Evolutionary conservation across 306 rosid genomes (phyloP).

Genomic region (Trifolium repens): DNA sequence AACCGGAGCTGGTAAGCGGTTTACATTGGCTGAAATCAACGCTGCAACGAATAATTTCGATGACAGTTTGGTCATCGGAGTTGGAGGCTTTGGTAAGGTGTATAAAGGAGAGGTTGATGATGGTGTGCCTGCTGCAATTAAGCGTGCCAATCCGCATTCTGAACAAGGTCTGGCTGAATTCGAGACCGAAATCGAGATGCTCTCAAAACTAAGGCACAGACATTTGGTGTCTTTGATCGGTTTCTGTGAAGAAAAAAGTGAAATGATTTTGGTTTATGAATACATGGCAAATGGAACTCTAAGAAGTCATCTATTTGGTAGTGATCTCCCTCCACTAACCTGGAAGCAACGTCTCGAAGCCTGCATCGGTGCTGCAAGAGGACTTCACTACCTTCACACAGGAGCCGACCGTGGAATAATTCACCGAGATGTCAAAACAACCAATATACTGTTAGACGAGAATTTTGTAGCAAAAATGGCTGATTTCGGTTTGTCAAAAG

Average conservation of each 20-base stretch:
- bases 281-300: conserved; percentile 95
- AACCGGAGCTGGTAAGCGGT: conserved; percentile 69
- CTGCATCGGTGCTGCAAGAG: conserved; percentile 94
- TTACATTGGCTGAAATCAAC: conserved; percentile 69
- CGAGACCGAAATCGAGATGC: conserved; percentile 99
- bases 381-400: conserved; percentile 95
- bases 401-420: conserved; percentile 92
- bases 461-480: conserved; percentile 92
- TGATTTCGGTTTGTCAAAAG: conserved; percentile 92
- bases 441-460: conserved; percentile 83
- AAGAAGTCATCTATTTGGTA: conserved; percentile 93
- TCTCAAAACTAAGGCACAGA: conserved; percentile 91
- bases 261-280: conserved; percentile 96
- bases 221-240: conserved; percentile 95
- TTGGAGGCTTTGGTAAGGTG: conserved; percentile 98
- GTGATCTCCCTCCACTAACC: conserved; percentile 70
- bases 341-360: conserved; percentile 92
- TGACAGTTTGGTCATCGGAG: conserved; percentile 82
- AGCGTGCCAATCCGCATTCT: conserved; percentile 90
- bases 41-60: conserved; percentile 79
- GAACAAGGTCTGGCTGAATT: conserved; percentile 91
- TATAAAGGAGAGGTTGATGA: conserved; percentile 82
- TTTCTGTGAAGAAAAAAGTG: conserved; percentile 87
- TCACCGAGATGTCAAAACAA: conserved; percentile 96
- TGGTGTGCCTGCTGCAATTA: conserved; percentile 78